Evolutionary conservation across 2,329 filamentous ascomycete genomes (phyloP), one percentile per base, ranked within the genome.

Genomic region (Trichothecium roseum): DNA sequence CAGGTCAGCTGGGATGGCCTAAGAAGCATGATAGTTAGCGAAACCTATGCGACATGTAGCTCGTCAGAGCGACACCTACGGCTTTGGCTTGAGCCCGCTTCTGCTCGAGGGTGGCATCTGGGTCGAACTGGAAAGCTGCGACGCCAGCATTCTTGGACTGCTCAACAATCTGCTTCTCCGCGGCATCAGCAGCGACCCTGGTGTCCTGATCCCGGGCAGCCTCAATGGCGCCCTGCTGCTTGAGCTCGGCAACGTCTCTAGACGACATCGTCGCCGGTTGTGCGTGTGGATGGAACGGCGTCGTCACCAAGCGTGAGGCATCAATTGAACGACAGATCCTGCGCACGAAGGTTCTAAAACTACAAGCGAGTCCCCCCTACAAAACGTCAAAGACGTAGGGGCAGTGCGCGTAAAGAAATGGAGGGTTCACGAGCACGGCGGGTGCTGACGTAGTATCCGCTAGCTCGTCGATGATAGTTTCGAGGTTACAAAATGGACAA

Each of bases 61-160:
- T 24, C 18, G 4, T 26, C 8, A n/a, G 17, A 18, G n/a, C n/a
- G 12, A 12, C 14, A 17, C 81, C 50, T 69, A 94, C 86, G 53
- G 79, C 74, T 68, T 72, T 68, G 16, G 82, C 80, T 54, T 88
- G 84, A 22, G 81, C 81, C 41, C 74, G 80, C 66, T 98, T 98
- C 58, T 94, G 72, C 55, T 87, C 84, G 1, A 81, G 72, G 30
- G 71, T 80, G 29, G 87, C 88, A 64, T 94, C 64, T 1, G 91
- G 86, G 53, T 98, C 74, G 62, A 96, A 98, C 42, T 79, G 74
- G 55, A 84, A 91, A 43, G 86, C 88, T 20, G 80, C 64, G 17
- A 82, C 75, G 29, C 91, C 91, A 10, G 81, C 84, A 49, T 82
- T 81, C 51, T 71, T 76, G 46, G 84, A 85, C 56, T 94, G 79